phyloP scores from a whole-genome alignment of 2,329 filamentous ascomycete genomes.

The Plenodomus biglobosus region DNA sequence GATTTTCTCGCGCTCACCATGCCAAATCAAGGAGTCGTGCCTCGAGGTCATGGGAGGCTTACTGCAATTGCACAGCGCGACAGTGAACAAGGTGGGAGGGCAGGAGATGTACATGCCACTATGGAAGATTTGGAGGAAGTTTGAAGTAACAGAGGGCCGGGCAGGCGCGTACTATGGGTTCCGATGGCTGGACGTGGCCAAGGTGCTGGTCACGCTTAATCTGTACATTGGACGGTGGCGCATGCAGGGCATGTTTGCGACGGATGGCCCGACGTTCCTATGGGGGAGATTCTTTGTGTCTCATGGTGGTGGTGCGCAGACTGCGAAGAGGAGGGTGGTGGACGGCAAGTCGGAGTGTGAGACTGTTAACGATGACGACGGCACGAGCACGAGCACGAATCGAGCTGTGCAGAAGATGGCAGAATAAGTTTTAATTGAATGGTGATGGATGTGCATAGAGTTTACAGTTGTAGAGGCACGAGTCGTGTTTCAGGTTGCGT shows the following conservation, averaged over 20 bases:
- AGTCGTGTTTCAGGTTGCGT: constrained; percentile 7
- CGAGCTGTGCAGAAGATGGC: neutral
- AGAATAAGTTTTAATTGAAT: neutral
- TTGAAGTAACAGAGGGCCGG: constrained; percentile 4
- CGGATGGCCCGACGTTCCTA: constrained; percentile 23
- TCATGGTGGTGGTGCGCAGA: neutral
- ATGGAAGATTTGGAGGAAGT: constrained; percentile 23
- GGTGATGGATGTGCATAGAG: too few species aligned
- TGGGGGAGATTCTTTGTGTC: constrained; percentile 26
- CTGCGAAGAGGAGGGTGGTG: constrained; percentile 1
- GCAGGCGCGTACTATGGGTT: constrained; percentile 28
- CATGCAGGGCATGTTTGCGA: constrained; percentile 25
- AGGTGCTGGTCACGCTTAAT: constrained; percentile 32
- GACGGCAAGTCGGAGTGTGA: neutral
- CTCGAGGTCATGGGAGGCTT: constrained; percentile 30
- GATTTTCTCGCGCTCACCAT: constrained; percentile 33
- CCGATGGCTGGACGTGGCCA: constrained; percentile 17
- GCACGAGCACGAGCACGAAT: constrained; percentile 1
- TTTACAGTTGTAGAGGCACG: neutral
- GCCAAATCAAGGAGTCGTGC: constrained; percentile 24
- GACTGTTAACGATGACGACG: constrained; percentile 1
- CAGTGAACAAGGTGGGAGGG: constrained; percentile 9
- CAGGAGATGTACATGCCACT: constrained; percentile 16
- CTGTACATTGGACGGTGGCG: constrained; percentile 35
- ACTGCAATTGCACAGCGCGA: constrained; percentile 27